Percentiles rank a stretch among this genome's conserved stretches.
Evolutionary conservation across 2,329 filamentous ascomycete species (phyloP).

Genomic region (Fusarium mundagurra): DNA sequence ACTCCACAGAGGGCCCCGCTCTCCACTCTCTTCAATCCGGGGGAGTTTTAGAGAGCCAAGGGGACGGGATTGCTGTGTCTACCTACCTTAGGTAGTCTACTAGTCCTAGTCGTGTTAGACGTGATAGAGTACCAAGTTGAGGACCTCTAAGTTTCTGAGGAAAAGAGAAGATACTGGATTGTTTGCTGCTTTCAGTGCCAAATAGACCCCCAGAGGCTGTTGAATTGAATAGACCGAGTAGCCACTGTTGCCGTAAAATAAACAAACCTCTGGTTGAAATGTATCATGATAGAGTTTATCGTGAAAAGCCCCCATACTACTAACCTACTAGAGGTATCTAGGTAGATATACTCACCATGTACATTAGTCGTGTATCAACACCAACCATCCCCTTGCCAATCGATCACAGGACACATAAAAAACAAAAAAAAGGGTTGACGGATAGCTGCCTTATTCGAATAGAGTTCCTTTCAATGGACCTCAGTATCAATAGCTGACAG

Average conservation of each 20-base stretch:
- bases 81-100: no score
- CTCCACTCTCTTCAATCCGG: slow-evolving; percentile 36
- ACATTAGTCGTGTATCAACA: slow-evolving; percentile 2
- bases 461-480: not conserved
- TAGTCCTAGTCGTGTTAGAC: not conserved
- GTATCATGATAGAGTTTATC: not conserved
- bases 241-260: not conserved
- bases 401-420: slow-evolving; percentile 14
- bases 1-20: slow-evolving; percentile 7
- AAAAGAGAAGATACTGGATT: not conserved
- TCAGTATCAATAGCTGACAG: not conserved
- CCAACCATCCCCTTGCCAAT: slow-evolving; percentile 13
- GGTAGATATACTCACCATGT: not conserved
- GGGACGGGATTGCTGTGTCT: not conserved
- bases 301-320: not conserved
- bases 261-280: not conserved
- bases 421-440: not conserved
- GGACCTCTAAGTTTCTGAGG: not conserved
- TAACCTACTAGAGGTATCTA: no score
- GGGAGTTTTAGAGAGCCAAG: slow-evolving; percentile 19
- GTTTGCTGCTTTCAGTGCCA: not conserved
- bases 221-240: not conserved
- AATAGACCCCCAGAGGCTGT: no score
- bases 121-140: slow-evolving; percentile 1
- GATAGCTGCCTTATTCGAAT: not conserved